Base-by-base conservation (phyloP, 306 rosid genomes). In the Fragaria ananassa region DNA sequence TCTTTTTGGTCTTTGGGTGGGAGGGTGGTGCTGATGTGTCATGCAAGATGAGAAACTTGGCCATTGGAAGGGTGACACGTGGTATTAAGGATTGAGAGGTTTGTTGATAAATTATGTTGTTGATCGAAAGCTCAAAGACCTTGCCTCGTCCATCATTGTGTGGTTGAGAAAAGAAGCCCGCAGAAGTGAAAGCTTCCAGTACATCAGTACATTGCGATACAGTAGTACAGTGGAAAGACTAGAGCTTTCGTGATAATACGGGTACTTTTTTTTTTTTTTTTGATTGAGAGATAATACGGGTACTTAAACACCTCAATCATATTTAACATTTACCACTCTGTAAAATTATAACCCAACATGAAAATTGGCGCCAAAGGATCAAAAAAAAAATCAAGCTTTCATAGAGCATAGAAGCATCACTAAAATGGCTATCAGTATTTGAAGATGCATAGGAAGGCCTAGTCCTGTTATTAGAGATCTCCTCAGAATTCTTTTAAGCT, bases 111-210 rank as follows among this genome's bases (percentile, higher is more conserved):
- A 18, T 84, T 11, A 62, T 41, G 75, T 39, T 53, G 70, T 42
- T 23, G 82, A 70, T 74, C 35, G 45, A 68, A 34, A 69, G 69
- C 65, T 35, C 19, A 49, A 29, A 34, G 78, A 66, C 61, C 31
- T 45, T 42, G 65, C 8, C 19, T 47, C 70, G 61, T 31, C 25
- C 27, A 21, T 39, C 66, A 34, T 62, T 88, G 88, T 88, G 88
- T 81, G 91, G 91, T 80, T 74, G 81, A 71, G 81, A 81, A 83
- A 79, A 35, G 21, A 15, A 44, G 35, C 27, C 68, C n/a, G 14
- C 4, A 29, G 54, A 34, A 77, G 70, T 23, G 39, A 51, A 63
- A 72, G 47, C 39, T 45, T 62, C 31, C 81, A 31, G 61, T 62
- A 42, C 70, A 15, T 18, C 15, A 46, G 50, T 46, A 46, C 15